phyloP scores from a whole-genome alignment of 805 yeast genomes.

The Cyberlindnera americana region DNA sequence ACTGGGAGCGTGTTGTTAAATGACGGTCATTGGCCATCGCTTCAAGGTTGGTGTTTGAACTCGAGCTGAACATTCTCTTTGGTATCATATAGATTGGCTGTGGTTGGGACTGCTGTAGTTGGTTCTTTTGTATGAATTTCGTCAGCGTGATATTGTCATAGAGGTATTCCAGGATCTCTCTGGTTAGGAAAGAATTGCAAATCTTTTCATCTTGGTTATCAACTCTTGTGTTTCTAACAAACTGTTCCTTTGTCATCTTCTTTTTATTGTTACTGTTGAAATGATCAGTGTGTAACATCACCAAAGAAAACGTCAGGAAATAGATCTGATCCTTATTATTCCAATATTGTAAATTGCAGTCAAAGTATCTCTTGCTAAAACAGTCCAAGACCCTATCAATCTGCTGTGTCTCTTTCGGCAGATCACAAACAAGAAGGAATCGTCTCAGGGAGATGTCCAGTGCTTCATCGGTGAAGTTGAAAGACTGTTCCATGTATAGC shows the following conservation, averaged over 20 bases:
- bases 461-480: constrained; percentile 53
- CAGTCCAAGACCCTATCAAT: constrained; percentile 63
- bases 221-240: constrained; percentile 43
- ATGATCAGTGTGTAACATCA: constrained; percentile 71
- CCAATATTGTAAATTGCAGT: constrained; percentile 28
- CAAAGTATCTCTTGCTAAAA: constrained; percentile 50
- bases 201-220: constrained; percentile 24
- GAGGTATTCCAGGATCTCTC: constrained; percentile 49
- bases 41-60: constrained; percentile 25
- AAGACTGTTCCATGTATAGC: constrained; percentile 31
- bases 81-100: constrained; percentile 19
- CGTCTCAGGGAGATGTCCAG: constrained; percentile 63
- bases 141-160: constrained; percentile 64
- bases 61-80: constrained; percentile 24
- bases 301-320: constrained; percentile 57
- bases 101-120: constrained; percentile 14
- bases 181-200: constrained; percentile 30
- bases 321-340: constrained; percentile 50
- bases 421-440: constrained; percentile 51
- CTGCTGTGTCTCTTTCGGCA: constrained; percentile 74
- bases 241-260: constrained; percentile 66
- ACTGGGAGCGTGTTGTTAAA: constrained; percentile 14
- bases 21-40: constrained; percentile 1
- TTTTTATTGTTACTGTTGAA: constrained; percentile 64
- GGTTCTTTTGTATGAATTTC: constrained; percentile 50